Conservation (phyloP, 2,329 filamentous ascomycete genomes). For the Penicillium psychrosexuale region DNA sequence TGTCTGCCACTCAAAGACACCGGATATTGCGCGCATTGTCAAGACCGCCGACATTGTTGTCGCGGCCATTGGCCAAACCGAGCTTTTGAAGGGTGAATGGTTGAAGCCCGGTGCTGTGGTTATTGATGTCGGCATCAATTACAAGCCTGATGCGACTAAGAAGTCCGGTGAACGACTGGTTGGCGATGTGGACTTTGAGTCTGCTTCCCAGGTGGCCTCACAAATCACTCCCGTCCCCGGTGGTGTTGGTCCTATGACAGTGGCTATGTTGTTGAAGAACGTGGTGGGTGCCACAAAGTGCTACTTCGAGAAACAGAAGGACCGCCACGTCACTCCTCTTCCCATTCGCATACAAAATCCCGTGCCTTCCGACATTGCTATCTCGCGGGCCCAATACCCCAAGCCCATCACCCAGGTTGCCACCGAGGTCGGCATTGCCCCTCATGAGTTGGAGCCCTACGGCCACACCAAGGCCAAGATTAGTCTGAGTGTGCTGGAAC, state of each 20-base stretch:
- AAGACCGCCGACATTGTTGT: constrained; percentile 86
- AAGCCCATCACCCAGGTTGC: constrained; percentile 86
- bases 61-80: constrained; percentile 82
- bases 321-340: constrained; percentile 75
- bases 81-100: constrained; percentile 93
- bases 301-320: constrained; percentile 79
- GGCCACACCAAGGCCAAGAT: constrained; percentile 96
- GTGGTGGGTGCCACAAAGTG: constrained; percentile 80
- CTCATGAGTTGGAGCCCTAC: constrained; percentile 90
- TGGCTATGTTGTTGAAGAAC: constrained; percentile 96
- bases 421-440: constrained; percentile 78
- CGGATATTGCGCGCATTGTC: constrained; percentile 68
- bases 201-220: constrained; percentile 79
- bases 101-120: constrained; percentile 92
- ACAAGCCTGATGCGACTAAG: constrained; percentile 80
- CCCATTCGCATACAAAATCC: constrained; percentile 74
- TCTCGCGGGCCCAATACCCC: constrained; percentile 85
- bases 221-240: constrained; percentile 94
- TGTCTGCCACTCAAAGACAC: constrained; percentile 87
- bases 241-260: constrained; percentile 97
- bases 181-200: constrained; percentile 90
- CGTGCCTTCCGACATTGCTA: constrained; percentile 92
- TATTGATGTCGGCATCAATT: constrained; percentile 97
- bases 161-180: constrained; percentile 91
- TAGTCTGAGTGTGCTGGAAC: constrained; percentile 74